Evolutionary conservation across 148 eudicot species (phyloP).

Genomic region (Rhododendron molle): DNA sequence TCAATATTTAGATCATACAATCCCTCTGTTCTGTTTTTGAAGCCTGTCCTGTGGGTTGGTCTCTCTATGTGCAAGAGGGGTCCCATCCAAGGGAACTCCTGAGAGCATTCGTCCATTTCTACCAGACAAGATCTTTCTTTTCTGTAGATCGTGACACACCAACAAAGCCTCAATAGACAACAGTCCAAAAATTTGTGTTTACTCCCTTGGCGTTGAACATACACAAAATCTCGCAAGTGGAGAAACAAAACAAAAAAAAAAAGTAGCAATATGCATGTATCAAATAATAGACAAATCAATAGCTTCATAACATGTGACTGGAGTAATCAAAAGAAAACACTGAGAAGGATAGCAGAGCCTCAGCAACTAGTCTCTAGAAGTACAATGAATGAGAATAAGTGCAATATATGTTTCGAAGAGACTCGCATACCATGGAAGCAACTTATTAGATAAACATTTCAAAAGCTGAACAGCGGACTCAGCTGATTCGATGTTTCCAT

Average conservation of each 20-base stretch:
- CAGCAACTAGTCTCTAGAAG: neutral
- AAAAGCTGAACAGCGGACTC: conserved; percentile 48
- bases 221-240: neutral
- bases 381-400: neutral
- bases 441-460: conserved; percentile 65
- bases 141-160: neutral
- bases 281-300: neutral
- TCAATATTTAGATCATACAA: neutral
- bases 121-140: neutral
- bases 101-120: neutral
- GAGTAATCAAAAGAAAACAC: neutral
- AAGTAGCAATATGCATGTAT: neutral
- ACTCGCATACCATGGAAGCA: conserved; percentile 67
- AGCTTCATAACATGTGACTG: neutral
- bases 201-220: neutral
- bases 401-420: neutral
- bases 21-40: neutral
- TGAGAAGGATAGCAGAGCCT: neutral
- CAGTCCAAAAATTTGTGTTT: neutral
- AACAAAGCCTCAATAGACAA: neutral
- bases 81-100: neutral
- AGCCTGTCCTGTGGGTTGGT: neutral
- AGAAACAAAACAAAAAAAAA: neutral
- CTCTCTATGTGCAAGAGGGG: neutral
- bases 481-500: conserved; percentile 33